Conservation (phyloP, 2,329 filamentous ascomycete genomes). For the Talaromyces sp. region DNA sequence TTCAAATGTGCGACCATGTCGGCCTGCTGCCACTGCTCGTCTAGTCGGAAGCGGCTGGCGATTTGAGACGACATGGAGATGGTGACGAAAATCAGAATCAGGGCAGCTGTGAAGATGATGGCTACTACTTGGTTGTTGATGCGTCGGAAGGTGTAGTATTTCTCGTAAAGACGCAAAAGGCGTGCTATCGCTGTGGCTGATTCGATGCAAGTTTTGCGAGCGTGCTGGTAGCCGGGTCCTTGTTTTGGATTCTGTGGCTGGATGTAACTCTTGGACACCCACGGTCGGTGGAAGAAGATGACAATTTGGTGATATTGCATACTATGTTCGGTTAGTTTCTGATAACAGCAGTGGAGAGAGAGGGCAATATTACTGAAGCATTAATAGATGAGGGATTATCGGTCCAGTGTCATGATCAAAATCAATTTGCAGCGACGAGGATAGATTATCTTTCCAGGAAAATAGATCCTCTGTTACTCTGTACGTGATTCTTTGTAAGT, state of each 20-base stretch:
- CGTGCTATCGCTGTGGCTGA: constrained; percentile 35
- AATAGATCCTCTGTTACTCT: constrained; percentile 33
- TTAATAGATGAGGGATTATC: constrained; percentile 34
- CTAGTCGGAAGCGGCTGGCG: constrained; percentile 14
- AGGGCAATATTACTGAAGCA: constrained; percentile 31
- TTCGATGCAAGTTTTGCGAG: constrained; percentile 38
- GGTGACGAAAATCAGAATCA: constrained; percentile 35
- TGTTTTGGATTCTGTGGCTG: constrained; percentile 36
- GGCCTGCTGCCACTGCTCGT: constrained; percentile 12
- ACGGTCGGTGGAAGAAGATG: constrained; percentile 40
- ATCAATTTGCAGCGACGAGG: constrained; percentile 30
- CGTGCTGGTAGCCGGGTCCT: constrained; percentile 40
- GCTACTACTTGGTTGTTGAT: constrained; percentile 40
- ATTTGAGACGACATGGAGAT: constrained; percentile 25
- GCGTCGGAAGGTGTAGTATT: constrained; percentile 36
- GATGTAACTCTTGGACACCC: constrained; percentile 38
- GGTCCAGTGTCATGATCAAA: constrained; percentile 26
- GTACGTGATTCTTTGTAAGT: constrained; percentile 30
- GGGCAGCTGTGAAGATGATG: constrained; percentile 40
- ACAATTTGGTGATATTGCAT: constrained; percentile 42
- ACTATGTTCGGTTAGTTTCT: constrained; percentile 14
- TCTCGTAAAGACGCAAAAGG: constrained; percentile 36
- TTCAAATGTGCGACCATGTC: constrained; percentile 32
- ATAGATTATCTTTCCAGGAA: constrained; percentile 37
- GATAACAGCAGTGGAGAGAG: not conserved